A percentile compares a stretch with the other conserved stretches of the same genome.
phyloP scores from a whole-genome alignment of 371 early-diverging fungal genomes.

The Phascolomyces articulosus region DNA sequence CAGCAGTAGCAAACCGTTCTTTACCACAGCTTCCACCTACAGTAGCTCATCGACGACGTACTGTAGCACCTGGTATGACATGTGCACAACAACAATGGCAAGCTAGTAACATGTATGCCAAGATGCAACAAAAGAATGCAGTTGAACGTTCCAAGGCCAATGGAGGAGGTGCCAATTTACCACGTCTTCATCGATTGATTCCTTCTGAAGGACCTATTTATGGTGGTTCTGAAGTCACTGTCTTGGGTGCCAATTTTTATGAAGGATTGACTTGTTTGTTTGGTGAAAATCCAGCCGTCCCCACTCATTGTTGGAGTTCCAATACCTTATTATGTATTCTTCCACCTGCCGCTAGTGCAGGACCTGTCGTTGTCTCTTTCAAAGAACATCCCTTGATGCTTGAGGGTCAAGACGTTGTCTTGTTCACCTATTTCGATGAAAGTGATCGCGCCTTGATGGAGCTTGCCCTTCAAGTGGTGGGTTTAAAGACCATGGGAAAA shows the following conservation, averaged over 20 bases:
- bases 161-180: slow-evolving; percentile 16
- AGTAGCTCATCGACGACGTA: slow-evolving; percentile 6
- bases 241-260: slow-evolving; percentile 71
- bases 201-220: slow-evolving; percentile 76
- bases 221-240: slow-evolving; percentile 75
- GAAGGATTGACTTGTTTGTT: slow-evolving; percentile 69
- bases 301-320: slow-evolving; percentile 66
- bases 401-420: slow-evolving; percentile 51
- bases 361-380: slow-evolving; percentile 71
- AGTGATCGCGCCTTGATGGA: slow-evolving; percentile 79
- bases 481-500: slow-evolving; percentile 68
- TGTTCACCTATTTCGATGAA: slow-evolving; percentile 68
- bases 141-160: slow-evolving; percentile 25
- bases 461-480: slow-evolving; percentile 76
- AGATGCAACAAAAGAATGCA: slow-evolving; percentile 33
- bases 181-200: slow-evolving; percentile 54
- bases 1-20: not conserved
- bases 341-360: slow-evolving; percentile 71
- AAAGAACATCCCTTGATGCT: slow-evolving; percentile 53
- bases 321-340: slow-evolving; percentile 72
- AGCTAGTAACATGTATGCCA: slow-evolving; percentile 32
- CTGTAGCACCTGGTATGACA: slow-evolving; percentile 1
- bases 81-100: slow-evolving; percentile 29
- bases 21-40: not conserved
- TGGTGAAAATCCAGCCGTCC: slow-evolving; percentile 65